phyloP scores from a whole-genome alignment of 2,329 filamentous ascomycete genomes.

The Aspergillus sergii region DNA sequence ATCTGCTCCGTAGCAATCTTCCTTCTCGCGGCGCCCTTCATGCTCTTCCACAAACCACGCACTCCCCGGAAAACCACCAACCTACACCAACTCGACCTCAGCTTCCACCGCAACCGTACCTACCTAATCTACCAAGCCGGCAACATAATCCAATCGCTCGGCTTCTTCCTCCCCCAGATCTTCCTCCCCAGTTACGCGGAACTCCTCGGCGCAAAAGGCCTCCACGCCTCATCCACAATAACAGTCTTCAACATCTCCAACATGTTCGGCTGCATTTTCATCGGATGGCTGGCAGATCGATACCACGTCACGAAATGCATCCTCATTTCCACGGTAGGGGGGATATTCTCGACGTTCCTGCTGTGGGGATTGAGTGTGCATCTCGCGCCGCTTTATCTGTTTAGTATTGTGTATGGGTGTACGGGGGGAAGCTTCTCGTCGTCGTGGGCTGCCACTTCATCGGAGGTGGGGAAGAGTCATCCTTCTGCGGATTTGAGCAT shows the following conservation, averaged over 20 bases:
- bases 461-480: conserved; percentile 42
- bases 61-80: conserved; percentile 32
- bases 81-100: conserved; percentile 45
- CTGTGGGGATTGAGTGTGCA: conserved; percentile 51
- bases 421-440: conserved; percentile 49
- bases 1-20: conserved; percentile 42
- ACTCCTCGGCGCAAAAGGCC: conserved; percentile 25
- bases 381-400: conserved; percentile 45
- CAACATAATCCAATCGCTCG: conserved; percentile 41
- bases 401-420: conserved; percentile 48
- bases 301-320: conserved; percentile 44
- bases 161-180: conserved; percentile 42
- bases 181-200: conserved; percentile 43
- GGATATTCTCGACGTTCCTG: conserved; percentile 44
- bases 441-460: conserved; percentile 50
- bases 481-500: conserved; percentile 48
- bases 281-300: conserved; percentile 45
- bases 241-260: conserved; percentile 35
- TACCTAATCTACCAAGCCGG: conserved; percentile 52
- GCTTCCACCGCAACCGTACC: conserved; percentile 38
- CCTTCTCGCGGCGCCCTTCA: conserved; percentile 25
- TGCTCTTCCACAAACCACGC: conserved; percentile 46
- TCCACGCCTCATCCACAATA: conserved; percentile 32
- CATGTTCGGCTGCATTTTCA: conserved; percentile 36
- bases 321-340: conserved; percentile 46